Percentiles rank a stretch among this genome's conserved stretches.
Conservation (phyloP, 163 green algal species). For the Picocystis sp. region DNA sequence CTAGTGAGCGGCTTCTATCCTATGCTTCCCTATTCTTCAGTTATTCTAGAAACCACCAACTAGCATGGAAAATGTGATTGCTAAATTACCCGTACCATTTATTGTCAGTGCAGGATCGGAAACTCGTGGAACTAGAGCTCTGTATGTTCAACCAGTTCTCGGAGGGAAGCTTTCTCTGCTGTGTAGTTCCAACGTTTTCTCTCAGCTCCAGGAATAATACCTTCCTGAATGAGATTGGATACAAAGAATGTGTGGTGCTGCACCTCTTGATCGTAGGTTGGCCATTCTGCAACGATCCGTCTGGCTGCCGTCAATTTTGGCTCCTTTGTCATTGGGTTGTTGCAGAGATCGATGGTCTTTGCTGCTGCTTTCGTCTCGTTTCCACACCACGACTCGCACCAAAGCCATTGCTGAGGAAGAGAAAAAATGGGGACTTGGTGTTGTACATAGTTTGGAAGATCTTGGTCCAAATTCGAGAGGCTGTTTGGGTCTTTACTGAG, state of each 20-base stretch:
- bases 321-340: slow-evolving; percentile 98
- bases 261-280: slow-evolving; percentile 45
- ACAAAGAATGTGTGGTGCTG: background rate
- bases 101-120: too few relatives aligned
- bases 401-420: slow-evolving; percentile 91
- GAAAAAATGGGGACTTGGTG: slow-evolving; percentile 71
- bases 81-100: too few relatives aligned
- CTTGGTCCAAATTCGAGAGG: slow-evolving; percentile 81
- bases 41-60: slow-evolving; percentile 36
- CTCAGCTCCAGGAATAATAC: too few relatives aligned
- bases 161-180: too few relatives aligned
- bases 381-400: slow-evolving; percentile 80
- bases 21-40: slow-evolving; percentile 57
- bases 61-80: too few relatives aligned
- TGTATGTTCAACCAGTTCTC: too few relatives aligned
- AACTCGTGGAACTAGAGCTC: too few relatives aligned
- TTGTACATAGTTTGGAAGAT: slow-evolving; percentile 97
- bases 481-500: slow-evolving; percentile 87
- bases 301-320: slow-evolving; percentile 67
- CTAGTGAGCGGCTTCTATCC: slow-evolving; percentile 35
- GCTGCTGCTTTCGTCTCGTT: slow-evolving; percentile 61
- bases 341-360: slow-evolving; percentile 98
- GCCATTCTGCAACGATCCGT: slow-evolving; percentile 85
- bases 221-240: too few relatives aligned
- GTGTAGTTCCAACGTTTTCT: too few relatives aligned